Conservation (phyloP, 257 asterid genomes). For the Echites panduratus region DNA sequence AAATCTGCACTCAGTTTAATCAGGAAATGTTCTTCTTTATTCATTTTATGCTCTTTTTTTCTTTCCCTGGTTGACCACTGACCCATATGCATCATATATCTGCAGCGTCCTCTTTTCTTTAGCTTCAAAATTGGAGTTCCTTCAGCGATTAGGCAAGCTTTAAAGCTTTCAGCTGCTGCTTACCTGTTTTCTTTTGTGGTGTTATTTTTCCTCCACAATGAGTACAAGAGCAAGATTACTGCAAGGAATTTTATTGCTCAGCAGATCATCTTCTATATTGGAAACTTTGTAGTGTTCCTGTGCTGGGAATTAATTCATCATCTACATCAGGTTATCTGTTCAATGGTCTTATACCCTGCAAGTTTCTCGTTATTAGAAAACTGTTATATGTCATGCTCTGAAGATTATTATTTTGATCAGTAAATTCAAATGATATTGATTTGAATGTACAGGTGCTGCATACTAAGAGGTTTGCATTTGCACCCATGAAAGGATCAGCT, state of each 20-base stretch:
- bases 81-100: slow-evolving; percentile 15
- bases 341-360: not conserved
- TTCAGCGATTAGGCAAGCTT: slow-evolving; percentile 49
- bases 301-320: slow-evolving; percentile 87
- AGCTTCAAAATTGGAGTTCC: slow-evolving; percentile 87
- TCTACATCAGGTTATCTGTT: slow-evolving; percentile 60
- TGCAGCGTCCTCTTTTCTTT: slow-evolving; percentile 93
- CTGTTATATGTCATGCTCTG: not conserved
- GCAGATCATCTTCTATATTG: slow-evolving; percentile 58
- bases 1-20: not conserved
- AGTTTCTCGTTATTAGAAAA: not conserved
- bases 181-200: slow-evolving; percentile 43
- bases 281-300: slow-evolving; percentile 55
- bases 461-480: slow-evolving; percentile 77
- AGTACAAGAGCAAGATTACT: slow-evolving; percentile 41
- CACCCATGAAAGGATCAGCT: slow-evolving; percentile 97
- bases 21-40: not conserved
- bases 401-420: not conserved
- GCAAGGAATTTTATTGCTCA: slow-evolving; percentile 38
- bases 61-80: slow-evolving; percentile 6
- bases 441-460: slow-evolving; percentile 57
- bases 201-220: slow-evolving; percentile 42
- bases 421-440: slow-evolving; percentile 1
- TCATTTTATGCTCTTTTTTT: not conserved
- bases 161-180: slow-evolving; percentile 57